Evolutionary conservation across 2,329 filamentous ascomycete genomes (phyloP), one percentile per base, ranked within the genome.

Genomic region (Aureobasidium sp.): DNA sequence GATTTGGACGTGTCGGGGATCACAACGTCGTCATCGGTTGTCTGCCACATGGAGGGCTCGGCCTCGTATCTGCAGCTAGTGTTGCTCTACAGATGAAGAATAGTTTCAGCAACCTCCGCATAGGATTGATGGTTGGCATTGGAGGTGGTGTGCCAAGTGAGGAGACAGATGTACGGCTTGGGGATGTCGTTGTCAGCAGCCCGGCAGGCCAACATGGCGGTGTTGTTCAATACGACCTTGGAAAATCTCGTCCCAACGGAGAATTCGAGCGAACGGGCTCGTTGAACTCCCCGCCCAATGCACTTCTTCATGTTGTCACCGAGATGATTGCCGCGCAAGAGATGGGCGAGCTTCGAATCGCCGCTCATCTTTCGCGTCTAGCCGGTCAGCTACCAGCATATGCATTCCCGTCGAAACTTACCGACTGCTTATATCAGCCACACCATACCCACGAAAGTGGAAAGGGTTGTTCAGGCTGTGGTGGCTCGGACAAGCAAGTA

Each of bases 1-100:
- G 13, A 8, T 48, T 64, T 20, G 68, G 68, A 2, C 27, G 55
- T 5, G 65, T 70, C n/a, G 65, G 62, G 10, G 50, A 63, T 1
- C 68, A 70, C 55, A 68, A 70, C 50, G 59, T 69, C 20, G 67
- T 69, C n/a, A 63, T 70, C 41, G 67, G 59, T 0, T 66, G 64
- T 23, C 64, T 70, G 1, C 66, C 68, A 5, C 48, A 50, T 10
- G 68, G 68, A 10, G 51, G 37, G 5, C 62, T 61, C 15, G 68
- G 68, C 4, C 61, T 39, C 0, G 44, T 41, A 2, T 62, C 67
- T 27, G 65, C 68, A 1, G 59, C 67, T 1, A 27, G 27, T 7
- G 63, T 64, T 9, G 66, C 66, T 1, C 53, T 41, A 27, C 46
- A 64, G 17, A 64, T 65, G 62, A 37, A 20, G 9, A 41, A 48